Base-by-base conservation (phyloP, 2,329 filamentous ascomycete genomes). In the Magnaporthales sp. region DNA sequence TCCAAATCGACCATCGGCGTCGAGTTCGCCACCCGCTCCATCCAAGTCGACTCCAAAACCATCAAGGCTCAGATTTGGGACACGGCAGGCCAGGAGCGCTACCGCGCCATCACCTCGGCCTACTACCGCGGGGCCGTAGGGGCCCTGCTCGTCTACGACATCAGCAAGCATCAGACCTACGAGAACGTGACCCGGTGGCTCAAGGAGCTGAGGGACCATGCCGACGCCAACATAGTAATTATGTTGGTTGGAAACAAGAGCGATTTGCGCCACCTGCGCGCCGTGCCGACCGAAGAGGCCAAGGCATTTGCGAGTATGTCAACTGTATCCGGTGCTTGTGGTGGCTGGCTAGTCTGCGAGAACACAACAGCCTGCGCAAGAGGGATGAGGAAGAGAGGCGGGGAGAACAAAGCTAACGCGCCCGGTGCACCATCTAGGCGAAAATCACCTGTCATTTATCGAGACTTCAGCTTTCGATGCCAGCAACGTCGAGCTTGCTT, bases 51-150 rank as follows among this genome's bases (percentile, higher is more conserved):
- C 81, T 91, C 91, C 77, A 99, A 99, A 87, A 99, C 95, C 71
- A 99, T 99, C 89, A 99, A 99, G 86, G 95, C 95, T 74, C 95
- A 99, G 84, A 99, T 99, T 76, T 99, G 96, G 95, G 95, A 99
- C 84, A 99, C 95, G 68, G 95, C 95, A 72, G 95, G 95, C 73
- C 95, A 99, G 84, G 95, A 99, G 83, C 91, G 95, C 79, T 99
- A 98, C 84, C 92, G 96, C 78, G 95, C 95, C 78, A 99, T 99
- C 80, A 99, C 95, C 73, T 97, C 95, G 68, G 95, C 95, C 73
- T 99, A 99, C 85, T 99, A 99, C 82, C 91, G 95, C 75, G 96
- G 95, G 75, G 96, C 95, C 66, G 95, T 99, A 67, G 95, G 95
- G 74, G 95, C 95, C 70, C 89, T 99, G 68, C 91, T 99, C 71